These are phyloP conservation scores for Warburgia ugandensis DNA, from an alignment of 164 flowering plant species.

Conservation along the genomic window DNA sequence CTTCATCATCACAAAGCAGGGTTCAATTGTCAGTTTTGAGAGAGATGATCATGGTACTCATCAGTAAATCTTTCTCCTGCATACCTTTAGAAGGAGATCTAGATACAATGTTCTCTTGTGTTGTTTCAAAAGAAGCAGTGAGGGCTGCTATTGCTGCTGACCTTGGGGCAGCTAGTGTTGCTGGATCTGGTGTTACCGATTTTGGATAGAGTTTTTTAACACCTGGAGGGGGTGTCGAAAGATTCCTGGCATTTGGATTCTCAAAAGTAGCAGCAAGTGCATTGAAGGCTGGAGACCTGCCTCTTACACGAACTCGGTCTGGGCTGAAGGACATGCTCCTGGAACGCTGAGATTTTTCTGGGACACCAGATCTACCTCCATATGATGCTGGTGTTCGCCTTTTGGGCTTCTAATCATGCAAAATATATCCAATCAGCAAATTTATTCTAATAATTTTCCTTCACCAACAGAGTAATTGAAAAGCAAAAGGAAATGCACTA, in stretches of 20 bases:
- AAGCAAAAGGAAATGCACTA: too few species aligned
- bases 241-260: constrained; percentile 72
- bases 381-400: constrained; percentile 49
- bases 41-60: too few species aligned
- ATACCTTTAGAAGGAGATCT: constrained; percentile 62
- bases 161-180: constrained; percentile 43
- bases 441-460: too few species aligned
- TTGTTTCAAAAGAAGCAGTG: constrained; percentile 52
- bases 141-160: constrained; percentile 74
- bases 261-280: constrained; percentile 93
- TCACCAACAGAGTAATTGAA: too few species aligned
- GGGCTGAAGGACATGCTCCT: constrained; percentile 98
- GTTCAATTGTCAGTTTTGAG: constrained; percentile 2
- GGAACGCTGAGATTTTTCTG: constrained; percentile 91
- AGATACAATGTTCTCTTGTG: constrained; percentile 38
- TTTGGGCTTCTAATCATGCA: constrained; percentile 71
- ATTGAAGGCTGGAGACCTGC: constrained; percentile 95
- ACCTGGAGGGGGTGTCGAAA: constrained; percentile 92
- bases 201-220: constrained; percentile 86
- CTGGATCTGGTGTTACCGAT: constrained; percentile 69
- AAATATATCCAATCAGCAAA: not conserved
- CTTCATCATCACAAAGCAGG: constrained; percentile 21
- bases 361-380: constrained; percentile 84
- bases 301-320: constrained; percentile 96
- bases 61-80: not conserved